Evolutionary conservation across 805 yeast species (phyloP).

Genomic region (Wickerhamomyces strasburgensis): DNA sequence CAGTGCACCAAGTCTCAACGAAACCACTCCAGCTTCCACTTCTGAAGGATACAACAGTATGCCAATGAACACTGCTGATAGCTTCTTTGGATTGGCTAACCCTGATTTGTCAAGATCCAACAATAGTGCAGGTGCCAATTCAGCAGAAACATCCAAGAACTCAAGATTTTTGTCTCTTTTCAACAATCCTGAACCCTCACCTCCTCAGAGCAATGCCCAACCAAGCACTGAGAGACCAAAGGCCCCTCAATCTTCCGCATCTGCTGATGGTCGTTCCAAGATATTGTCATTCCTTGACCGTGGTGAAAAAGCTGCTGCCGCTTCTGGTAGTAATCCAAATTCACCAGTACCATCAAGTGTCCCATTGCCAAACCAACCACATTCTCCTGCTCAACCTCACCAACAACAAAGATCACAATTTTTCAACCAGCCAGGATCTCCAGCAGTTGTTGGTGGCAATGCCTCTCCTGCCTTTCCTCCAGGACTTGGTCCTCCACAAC

Average conservation of each 20-base stretch:
- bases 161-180: conserved; percentile 27
- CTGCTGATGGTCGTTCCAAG: conserved; percentile 22
- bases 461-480: conserved; percentile 18
- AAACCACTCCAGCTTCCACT: neutral
- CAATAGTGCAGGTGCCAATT: conserved; percentile 11
- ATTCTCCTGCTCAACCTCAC: conserved; percentile 7
- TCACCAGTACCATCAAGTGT: conserved; percentile 6
- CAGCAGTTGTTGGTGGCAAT: conserved; percentile 6
- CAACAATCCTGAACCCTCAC: conserved; percentile 14
- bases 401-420: conserved; percentile 2
- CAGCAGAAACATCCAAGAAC: conserved; percentile 11
- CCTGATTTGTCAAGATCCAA: conserved; percentile 4
- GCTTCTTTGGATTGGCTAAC: conserved; percentile 19
- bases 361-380: neutral
- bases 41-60: conserved; percentile 3
- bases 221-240: conserved; percentile 1
- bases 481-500: conserved; percentile 10
- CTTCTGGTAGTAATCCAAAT: neutral
- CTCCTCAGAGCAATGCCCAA: conserved; percentile 4
- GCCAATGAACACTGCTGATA: conserved; percentile 22
- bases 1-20: conserved; percentile 20
- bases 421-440: conserved; percentile 2
- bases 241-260: conserved; percentile 1
- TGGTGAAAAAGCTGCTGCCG: conserved; percentile 14
- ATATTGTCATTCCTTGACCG: conserved; percentile 23